phyloP scores from a whole-genome alignment of 2,329 filamentous ascomycete species.

The Penicillium sp. region DNA sequence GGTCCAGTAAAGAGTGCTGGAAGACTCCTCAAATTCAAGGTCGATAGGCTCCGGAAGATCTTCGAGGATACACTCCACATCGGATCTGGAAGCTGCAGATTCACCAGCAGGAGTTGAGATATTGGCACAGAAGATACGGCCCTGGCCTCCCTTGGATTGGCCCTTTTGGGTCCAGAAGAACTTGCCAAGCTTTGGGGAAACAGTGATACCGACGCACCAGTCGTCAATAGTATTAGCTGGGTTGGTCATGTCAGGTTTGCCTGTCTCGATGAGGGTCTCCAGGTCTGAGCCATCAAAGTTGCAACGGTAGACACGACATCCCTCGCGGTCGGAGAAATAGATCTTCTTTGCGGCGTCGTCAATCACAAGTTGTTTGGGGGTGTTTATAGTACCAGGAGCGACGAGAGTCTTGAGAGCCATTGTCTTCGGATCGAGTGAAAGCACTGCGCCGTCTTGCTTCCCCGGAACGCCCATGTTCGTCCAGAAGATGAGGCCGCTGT shows the following conservation, averaged over 20 bases:
- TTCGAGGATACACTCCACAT: constrained; percentile 46
- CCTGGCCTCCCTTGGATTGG: constrained; percentile 27
- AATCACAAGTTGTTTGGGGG: constrained; percentile 45
- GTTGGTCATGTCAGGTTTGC: constrained; percentile 25
- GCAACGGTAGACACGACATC: constrained; percentile 35
- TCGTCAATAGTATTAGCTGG: constrained; percentile 30
- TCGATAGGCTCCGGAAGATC: constrained; percentile 57
- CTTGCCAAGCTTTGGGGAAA: constrained; percentile 32
- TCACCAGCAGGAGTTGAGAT: constrained; percentile 40
- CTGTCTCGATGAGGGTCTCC: constrained; percentile 1
- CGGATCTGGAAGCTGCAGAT: constrained; percentile 35
- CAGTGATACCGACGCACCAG: constrained; percentile 58
- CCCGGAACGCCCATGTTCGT: constrained; percentile 49
- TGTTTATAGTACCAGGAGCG: constrained; percentile 47
- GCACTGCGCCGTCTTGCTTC: constrained; percentile 43
- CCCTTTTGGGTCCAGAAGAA: not conserved
- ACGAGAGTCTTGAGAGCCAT: constrained; percentile 37
- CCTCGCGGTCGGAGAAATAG: constrained; percentile 48
- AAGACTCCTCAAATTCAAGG: constrained; percentile 51
- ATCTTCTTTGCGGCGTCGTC: constrained; percentile 29
- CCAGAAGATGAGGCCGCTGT: constrained; percentile 47
- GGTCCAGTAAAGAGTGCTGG: constrained; percentile 56
- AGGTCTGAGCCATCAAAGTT: constrained; percentile 34
- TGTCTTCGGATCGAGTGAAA: not conserved
- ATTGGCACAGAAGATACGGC: constrained; percentile 55